phyloP scores from a whole-genome alignment of 192 early-diverging fungal species.

The Podila minutissima region DNA sequence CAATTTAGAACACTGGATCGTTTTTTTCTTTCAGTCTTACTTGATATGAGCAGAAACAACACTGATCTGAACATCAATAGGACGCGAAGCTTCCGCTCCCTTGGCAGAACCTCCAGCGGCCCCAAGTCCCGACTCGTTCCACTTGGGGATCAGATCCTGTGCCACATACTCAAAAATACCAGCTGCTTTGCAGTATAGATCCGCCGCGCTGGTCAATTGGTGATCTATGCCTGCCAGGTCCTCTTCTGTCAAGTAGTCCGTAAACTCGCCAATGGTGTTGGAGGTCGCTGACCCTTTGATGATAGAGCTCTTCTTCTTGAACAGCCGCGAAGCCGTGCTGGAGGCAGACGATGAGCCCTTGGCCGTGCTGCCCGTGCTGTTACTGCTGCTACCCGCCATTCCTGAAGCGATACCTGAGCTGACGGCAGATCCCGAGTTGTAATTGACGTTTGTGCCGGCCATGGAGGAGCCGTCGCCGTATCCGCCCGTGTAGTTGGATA shows the following conservation, averaged over 20 bases:
- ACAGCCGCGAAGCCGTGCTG: conserved; percentile 11
- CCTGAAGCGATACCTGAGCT: conserved; percentile 1
- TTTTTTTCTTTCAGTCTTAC: neutral
- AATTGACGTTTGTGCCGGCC: conserved; percentile 24
- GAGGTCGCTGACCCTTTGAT: conserved; percentile 7
- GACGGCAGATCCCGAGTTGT: conserved; percentile 14
- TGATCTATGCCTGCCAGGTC: conserved; percentile 40
- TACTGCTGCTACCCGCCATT: neutral
- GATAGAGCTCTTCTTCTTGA: conserved; percentile 32
- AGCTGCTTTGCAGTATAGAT: conserved; percentile 60
- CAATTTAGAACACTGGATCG: neutral
- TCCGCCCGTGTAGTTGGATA: conserved; percentile 24
- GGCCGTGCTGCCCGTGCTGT: neutral
- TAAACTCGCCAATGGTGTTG: conserved; percentile 50
- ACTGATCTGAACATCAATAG: conserved; percentile 37
- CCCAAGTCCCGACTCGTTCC: conserved; percentile 32
- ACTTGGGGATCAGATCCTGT: conserved; percentile 56
- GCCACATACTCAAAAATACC: conserved; percentile 63
- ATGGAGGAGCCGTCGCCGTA: conserved; percentile 60
- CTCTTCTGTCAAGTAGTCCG: conserved; percentile 44
- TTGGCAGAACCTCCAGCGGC: conserved; percentile 36
- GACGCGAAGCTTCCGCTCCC: conserved; percentile 10
- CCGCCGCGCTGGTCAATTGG: conserved; percentile 53
- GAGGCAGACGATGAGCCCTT: neutral
- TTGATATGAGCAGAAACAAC: conserved; percentile 43